Percentiles rank a stretch among this genome's conserved stretches.
Conservation (phyloP, 257 asterid genomes). For the Penstemon davidsonii region DNA sequence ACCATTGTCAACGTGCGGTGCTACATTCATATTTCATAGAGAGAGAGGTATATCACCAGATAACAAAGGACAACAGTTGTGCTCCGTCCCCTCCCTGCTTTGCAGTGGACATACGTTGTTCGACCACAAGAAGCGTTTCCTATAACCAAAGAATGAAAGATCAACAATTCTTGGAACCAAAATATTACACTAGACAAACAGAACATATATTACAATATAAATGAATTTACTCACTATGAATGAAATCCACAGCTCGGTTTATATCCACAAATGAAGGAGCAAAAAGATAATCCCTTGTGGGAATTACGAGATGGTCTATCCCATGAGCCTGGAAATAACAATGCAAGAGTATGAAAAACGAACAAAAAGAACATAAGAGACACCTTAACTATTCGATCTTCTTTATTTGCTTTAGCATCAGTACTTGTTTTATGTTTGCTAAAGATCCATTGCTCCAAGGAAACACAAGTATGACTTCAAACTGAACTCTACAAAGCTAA, state of each 20-base stretch:
- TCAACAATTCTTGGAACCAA: neutral
- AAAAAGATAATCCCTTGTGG: slow-evolving; percentile 92
- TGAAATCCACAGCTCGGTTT: slow-evolving; percentile 79
- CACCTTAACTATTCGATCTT: neutral
- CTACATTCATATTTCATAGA: neutral
- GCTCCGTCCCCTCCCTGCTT: slow-evolving; percentile 98
- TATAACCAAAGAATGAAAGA: slow-evolving; percentile 29
- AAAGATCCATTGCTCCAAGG: too few species aligned
- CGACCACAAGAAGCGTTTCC: slow-evolving; percentile 66
- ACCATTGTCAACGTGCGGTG: neutral
- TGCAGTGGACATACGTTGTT: slow-evolving; percentile 87
- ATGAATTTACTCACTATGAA: slow-evolving; percentile 53
- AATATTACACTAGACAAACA: neutral
- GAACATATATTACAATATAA: too few species aligned
- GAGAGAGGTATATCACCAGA: slow-evolving; percentile 46
- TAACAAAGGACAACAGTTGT: slow-evolving; percentile 90
- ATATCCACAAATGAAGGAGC: slow-evolving; percentile 88
- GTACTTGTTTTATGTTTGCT: too few species aligned
- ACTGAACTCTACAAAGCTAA: neutral
- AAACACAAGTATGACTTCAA: slow-evolving; percentile 6
- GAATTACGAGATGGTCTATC: slow-evolving; percentile 88
- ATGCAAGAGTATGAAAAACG: slow-evolving; percentile 17
- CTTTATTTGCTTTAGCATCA: too few species aligned
- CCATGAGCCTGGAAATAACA: slow-evolving; percentile 69
- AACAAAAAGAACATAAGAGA: neutral